A percentile compares a stretch with the other conserved stretches of the same genome.
These are phyloP conservation scores for Chaetomium fimeti DNA, from an alignment of 495 filamentous ascomycete species.

Conservation along the genomic window DNA sequence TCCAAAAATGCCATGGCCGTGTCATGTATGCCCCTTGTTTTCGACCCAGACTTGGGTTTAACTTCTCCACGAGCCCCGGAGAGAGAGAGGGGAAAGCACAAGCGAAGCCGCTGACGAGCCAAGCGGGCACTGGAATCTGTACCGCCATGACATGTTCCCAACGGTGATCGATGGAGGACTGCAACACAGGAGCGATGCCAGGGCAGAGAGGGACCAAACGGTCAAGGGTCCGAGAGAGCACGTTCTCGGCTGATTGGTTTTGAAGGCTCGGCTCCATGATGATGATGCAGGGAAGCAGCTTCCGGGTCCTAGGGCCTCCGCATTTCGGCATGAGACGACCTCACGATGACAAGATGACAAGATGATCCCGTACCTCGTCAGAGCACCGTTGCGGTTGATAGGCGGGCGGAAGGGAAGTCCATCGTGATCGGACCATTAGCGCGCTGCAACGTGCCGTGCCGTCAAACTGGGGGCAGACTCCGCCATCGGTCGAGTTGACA, in stretches of 20 bases:
- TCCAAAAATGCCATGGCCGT: neutral
- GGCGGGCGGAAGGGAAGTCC: neutral
- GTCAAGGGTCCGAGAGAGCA: conserved; percentile 31
- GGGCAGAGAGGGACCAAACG: neutral
- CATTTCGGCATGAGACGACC: conserved; percentile 5
- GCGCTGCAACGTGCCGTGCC: conserved; percentile 20
- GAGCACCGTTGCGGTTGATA: neutral
- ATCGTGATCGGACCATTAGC: conserved; percentile 14
- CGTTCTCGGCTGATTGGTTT: conserved; percentile 41
- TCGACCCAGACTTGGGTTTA: neutral
- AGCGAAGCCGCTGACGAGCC: neutral
- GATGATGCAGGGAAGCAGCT: conserved; percentile 20
- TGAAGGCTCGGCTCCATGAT: conserved; percentile 24
- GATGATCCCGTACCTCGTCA: neutral
- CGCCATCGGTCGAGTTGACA: neutral
- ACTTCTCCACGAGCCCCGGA: neutral
- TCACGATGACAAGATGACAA: neutral
- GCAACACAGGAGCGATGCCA: neutral
- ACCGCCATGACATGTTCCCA: neutral
- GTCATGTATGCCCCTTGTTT: neutral
- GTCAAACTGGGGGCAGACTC: neutral
- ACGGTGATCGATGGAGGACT: neutral
- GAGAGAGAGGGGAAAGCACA: neutral
- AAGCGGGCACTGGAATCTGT: conserved; percentile 1
- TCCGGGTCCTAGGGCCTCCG: conserved; percentile 8